A percentile compares a stretch with the other conserved stretches of the same genome.
phyloP scores from a whole-genome alignment of 2,329 filamentous ascomycete species.

The Fusarium sambucinum region DNA sequence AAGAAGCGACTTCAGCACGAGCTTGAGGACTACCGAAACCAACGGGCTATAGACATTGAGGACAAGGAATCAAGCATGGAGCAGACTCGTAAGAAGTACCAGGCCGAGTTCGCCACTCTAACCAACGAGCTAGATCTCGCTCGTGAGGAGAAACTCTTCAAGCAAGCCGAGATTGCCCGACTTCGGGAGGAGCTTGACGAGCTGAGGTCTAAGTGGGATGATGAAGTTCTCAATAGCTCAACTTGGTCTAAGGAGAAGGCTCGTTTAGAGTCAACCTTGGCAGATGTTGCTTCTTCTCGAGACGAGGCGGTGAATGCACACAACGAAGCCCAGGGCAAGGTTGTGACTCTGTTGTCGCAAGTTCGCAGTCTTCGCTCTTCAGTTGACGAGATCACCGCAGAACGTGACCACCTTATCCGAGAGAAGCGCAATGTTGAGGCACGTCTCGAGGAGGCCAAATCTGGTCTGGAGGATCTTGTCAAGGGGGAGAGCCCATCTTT shows the following conservation, averaged over 20 bases:
- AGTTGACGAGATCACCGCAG: slow-evolving; percentile 86
- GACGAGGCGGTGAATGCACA: slow-evolving; percentile 94
- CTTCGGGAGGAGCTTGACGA: slow-evolving; percentile 97
- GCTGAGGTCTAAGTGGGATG: slow-evolving; percentile 95
- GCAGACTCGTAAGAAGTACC: slow-evolving; percentile 97
- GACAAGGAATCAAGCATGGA: slow-evolving; percentile 97
- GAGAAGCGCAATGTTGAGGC: slow-evolving; percentile 93
- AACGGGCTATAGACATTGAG: slow-evolving; percentile 94
- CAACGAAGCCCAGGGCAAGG: slow-evolving; percentile 93
- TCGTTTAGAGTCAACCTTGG: slow-evolving; percentile 87
- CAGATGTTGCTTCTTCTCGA: slow-evolving; percentile 89
- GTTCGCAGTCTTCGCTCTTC: slow-evolving; percentile 85
- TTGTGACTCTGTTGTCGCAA: slow-evolving; percentile 90
- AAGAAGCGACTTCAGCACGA: slow-evolving; percentile 97
- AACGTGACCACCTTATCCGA: slow-evolving; percentile 84
- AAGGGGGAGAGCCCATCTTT: slow-evolving; percentile 88
- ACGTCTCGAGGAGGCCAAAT: slow-evolving; percentile 86
- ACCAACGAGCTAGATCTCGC: slow-evolving; percentile 94
- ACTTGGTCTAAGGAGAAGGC: slow-evolving; percentile 99
- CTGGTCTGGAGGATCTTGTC: slow-evolving; percentile 87
- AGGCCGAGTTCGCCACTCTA: slow-evolving; percentile 88
- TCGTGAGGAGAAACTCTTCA: slow-evolving; percentile 87
- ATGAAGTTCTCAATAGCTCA: slow-evolving; percentile 96
- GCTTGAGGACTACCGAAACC: slow-evolving; percentile 95
- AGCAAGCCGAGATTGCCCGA: slow-evolving; percentile 85